phyloP scores from a whole-genome alignment of 371 early-diverging fungal genomes.

The Synchytrium microbalum region DNA sequence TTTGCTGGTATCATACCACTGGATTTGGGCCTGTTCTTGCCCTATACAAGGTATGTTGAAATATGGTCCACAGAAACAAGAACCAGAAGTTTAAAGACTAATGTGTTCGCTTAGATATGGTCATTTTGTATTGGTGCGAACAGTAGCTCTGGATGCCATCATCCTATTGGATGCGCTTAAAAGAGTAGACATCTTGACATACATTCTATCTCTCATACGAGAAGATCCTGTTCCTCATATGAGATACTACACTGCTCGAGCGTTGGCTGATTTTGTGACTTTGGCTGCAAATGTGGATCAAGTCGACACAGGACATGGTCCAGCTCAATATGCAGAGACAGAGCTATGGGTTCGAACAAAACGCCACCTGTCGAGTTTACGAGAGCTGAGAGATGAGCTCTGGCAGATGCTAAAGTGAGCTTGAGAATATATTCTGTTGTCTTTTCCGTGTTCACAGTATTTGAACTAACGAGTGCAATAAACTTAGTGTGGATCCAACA shows the following conservation, averaged over 20 bases:
- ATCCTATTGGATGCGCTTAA: conserved; percentile 22
- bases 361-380: neutral
- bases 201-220: conserved; percentile 19
- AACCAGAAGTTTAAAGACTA: too few species aligned
- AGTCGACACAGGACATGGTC: neutral
- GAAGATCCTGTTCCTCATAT: conserved; percentile 27
- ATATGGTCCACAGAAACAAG: too few species aligned
- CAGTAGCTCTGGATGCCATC: conserved; percentile 26
- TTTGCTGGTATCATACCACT: conserved; percentile 53
- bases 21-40: conserved; percentile 52
- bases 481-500: neutral
- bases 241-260: conserved; percentile 21
- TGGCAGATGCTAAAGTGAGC: conserved; percentile 19
- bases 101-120: conserved; percentile 19
- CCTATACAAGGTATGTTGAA: conserved; percentile 21
- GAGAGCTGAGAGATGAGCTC: conserved; percentile 2
- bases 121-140: conserved; percentile 21
- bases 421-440: neutral
- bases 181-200: conserved; percentile 11
- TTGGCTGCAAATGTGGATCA: conserved; percentile 2
- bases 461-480: conserved; percentile 2
- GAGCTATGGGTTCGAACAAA: neutral
- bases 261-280: conserved; percentile 9
- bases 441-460: neutral
- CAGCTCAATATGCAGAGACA: neutral